phyloP scores from a whole-genome alignment of 345 rosid species.

The Eucalyptus grandis region DNA sequence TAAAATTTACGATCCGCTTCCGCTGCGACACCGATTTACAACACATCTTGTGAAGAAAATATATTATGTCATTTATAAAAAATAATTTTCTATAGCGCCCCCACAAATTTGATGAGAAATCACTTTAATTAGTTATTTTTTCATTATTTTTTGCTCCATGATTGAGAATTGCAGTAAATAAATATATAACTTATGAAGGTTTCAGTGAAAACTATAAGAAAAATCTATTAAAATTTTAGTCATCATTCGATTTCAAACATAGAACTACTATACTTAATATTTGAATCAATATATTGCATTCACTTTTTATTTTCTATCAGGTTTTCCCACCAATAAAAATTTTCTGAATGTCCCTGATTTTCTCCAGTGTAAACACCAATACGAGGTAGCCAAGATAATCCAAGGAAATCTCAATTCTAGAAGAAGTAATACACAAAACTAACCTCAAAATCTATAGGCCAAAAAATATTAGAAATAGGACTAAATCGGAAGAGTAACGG shows the following conservation, averaged over 20 bases:
- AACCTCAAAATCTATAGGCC: background rate
- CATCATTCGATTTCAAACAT: background rate
- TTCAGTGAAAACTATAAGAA: background rate
- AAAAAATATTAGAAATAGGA: too few species aligned
- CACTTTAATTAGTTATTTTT: too few species aligned
- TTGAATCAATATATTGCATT: background rate
- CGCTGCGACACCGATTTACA: too few species aligned
- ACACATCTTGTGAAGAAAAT: too few species aligned
- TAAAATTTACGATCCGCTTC: too few species aligned
- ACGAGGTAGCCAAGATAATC: background rate
- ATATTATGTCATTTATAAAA: too few species aligned
- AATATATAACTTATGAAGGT: too few species aligned
- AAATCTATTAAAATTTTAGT: too few species aligned
- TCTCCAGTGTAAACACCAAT: background rate
- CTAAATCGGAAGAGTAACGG: too few species aligned
- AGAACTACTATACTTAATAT: background rate
- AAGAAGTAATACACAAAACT: too few species aligned
- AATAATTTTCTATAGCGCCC: background rate
- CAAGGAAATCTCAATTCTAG: too few species aligned
- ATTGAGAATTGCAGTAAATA: background rate
- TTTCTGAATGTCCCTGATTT: background rate
- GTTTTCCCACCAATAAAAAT: background rate
- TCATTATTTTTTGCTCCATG: background rate
- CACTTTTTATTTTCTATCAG: background rate
- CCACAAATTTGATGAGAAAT: too few species aligned